Evolutionary conservation across 1,284 basidiomycete species (phyloP), one percentile per base, ranked within the genome.

Genomic region (Sporisorium sorghi): DNA sequence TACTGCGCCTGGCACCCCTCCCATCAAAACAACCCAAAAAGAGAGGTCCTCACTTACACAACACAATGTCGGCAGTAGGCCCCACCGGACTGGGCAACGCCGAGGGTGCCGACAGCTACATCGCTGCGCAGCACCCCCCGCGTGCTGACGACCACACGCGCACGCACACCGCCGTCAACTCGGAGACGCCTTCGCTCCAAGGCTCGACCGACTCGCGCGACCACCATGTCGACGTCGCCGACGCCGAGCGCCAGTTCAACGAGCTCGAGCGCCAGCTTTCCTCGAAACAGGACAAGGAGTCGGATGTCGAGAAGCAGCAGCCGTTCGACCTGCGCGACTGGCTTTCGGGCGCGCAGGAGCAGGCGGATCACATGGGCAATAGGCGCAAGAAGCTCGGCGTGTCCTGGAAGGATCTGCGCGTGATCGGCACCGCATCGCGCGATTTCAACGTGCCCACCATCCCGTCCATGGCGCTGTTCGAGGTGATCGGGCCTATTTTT

Each of bases 351-450:
- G 47, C 58, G 21, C 62, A 70, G 56, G 15, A 70, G 6, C 58
- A 74, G 57, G 58, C 51, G 9, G 56, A 74, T 14, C 30, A 55
- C 24, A 67, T 70, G 50, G 76, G 65, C 39, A 47, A 43, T 61
- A 64, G 71, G 37, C 64, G 73, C 33, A 78, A 78, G 59, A 65
- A 62, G 37, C 51, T 78, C 39, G 76, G 76, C n/a, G 76, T 78
- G 35, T 76, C 65, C 21, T 78, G 73, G 73, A 23, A 50, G 9
- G 68, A 76, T 46, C 32, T 78, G 0, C 26, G 51, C 15, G 76
- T 78, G 5, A 69, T 74, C 44, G 76, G 76, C 26, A 71, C 66
- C 19, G 67, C 71, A 2, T 63, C 65, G 1, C 47, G 53, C 6
- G 72, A 77, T 19, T 44, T 77, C 19, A 73, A 76, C 26, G 72